Evolutionary conservation across 2,329 filamentous ascomycete genomes (phyloP).

Genomic region (Calonectria henricotiae): DNA sequence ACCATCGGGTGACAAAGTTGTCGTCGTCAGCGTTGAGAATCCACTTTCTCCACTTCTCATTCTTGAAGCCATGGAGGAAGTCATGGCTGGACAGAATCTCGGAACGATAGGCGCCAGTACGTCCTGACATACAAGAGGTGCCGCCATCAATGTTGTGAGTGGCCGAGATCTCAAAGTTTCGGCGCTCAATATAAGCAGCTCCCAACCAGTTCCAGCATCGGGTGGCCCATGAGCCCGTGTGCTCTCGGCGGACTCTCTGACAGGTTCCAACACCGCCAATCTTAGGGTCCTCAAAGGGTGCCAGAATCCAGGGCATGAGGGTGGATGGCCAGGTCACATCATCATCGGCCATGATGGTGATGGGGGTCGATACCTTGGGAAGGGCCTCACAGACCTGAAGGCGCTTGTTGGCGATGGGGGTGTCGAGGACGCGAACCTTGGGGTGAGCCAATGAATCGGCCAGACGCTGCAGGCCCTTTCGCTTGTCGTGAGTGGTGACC

Average conservation of each 20-base stretch:
- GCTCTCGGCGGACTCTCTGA: constrained; percentile 84
- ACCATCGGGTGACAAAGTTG: constrained; percentile 98
- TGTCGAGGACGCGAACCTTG: constrained; percentile 82
- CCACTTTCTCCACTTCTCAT: constrained; percentile 90
- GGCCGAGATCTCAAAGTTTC: constrained; percentile 97
- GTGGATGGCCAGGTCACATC: constrained; percentile 94
- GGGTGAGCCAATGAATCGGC: constrained; percentile 73
- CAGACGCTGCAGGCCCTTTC: constrained; percentile 78
- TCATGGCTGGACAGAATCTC: constrained; percentile 88
- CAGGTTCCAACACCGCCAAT: constrained; percentile 95
- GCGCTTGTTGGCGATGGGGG: constrained; percentile 93
- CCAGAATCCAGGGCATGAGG: constrained; percentile 91
- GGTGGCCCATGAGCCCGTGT: constrained; percentile 72
- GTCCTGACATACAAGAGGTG: constrained; percentile 96
- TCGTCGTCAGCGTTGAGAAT: constrained; percentile 97
- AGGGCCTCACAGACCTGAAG: constrained; percentile 94
- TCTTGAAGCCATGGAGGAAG: constrained; percentile 91
- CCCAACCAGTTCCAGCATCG: constrained; percentile 91
- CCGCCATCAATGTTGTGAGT: constrained; percentile 96
- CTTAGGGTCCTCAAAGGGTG: constrained; percentile 87
- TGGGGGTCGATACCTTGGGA: constrained; percentile 84
- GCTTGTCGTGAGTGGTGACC: constrained; percentile 88
- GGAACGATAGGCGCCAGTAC: constrained; percentile 92
- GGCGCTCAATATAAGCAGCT: constrained; percentile 90
- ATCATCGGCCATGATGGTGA: constrained; percentile 95